Evolutionary conservation across 208 protist genomes (phyloP), one percentile per base, ranked within the genome.

Genomic region (Acanthamoeba castellanii): DNA sequence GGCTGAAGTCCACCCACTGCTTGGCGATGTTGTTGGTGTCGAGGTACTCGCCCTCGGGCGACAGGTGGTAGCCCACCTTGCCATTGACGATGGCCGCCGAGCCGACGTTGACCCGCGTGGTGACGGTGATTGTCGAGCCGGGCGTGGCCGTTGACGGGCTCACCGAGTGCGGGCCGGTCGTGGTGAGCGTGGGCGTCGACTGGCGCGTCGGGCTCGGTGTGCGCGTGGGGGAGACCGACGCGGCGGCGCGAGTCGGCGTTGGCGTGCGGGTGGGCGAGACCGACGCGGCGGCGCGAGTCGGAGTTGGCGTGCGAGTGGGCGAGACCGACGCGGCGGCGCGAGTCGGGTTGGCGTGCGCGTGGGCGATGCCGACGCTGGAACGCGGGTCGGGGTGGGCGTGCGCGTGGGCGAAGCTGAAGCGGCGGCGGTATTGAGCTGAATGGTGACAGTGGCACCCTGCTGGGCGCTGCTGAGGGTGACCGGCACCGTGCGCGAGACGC

Each of bases 61-160:
- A 7, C 18, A 88, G 6, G 52, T 88, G 50, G 81, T n/a, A 88
- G 78, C 81, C 81, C 47, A 88, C 81, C n/a, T 64, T 64, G 30
- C 50, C 81, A 50, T 88, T 45, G 50, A 88, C 27, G 25, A 66
- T 66, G 1, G 81, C 32, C 30, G 78, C 37, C 81, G 81, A 88
- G 1, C 81, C 81, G 25, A 88, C 81, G 30, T 88, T 88, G 47
- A 87, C 78, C 52, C 20, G 9, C 7, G 52, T 88, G 7, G 50
- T 66, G 45, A 88, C 50, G 0, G 81, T 64, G 50, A 88, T 45
- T 6, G 20, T 34, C 7, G 81, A 88, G 0, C 81, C 81, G 13
- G 50, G 50, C 50, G 30, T 27, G 25, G 81, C 81, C 8, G 11
- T 42, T 13, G 20, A 34, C 5, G 81, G 18, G 30, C 27, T 64